Base-by-base conservation (phyloP, 257 asterid species). In the Osmanthus fragrans region DNA sequence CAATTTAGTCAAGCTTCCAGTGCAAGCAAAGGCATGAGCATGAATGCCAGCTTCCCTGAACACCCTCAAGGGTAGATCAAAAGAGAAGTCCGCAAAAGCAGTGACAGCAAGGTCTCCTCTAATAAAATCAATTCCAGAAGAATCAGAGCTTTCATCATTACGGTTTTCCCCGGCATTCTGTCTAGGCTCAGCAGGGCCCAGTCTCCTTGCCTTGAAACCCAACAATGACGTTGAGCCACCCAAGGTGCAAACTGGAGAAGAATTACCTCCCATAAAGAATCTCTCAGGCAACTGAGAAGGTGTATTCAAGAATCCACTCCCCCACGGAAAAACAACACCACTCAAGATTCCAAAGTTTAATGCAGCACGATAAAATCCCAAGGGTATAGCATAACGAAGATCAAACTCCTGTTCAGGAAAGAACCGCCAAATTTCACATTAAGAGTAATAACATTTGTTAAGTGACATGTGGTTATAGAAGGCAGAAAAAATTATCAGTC, bases 41-140 rank as follows among this genome's bases (percentile, higher is more conserved):
- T 96, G 97, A 70, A 96, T 90, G 75, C 97, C 99, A 68, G 99
- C 92, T 77, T 91, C 92, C 77, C 94, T 87, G 9, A 93, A 79
- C 77, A 91, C 87, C 88, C 80, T 89, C 89, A 96, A 72, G 13
- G 99, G 98, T 70, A 96, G 87, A 87, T 94, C 98, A 84, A 96
- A 92, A 27, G 98, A 96, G 32, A 96, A 80, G 78, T 96, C 98
- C 19, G 92, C 96, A 88, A 96, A 96, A 79, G 91, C 97, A 70
- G 97, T 85, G 64, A 94, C 84, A 6, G 97, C 97, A 83, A 96
- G 92, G 81, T 96, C 98, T 73, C 98, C 99, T n/a, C 99, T 97
- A 71, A 92, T 81, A 76, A 87, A 87, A 85, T 96, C 98, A 63
- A 89, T 29, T 71, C 86, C 93, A 74, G 87, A 77, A 80, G 84